Evolutionary conservation across 1,284 basidiomycete species (phyloP).

Genomic region (Sphagnurus paluster): DNA sequence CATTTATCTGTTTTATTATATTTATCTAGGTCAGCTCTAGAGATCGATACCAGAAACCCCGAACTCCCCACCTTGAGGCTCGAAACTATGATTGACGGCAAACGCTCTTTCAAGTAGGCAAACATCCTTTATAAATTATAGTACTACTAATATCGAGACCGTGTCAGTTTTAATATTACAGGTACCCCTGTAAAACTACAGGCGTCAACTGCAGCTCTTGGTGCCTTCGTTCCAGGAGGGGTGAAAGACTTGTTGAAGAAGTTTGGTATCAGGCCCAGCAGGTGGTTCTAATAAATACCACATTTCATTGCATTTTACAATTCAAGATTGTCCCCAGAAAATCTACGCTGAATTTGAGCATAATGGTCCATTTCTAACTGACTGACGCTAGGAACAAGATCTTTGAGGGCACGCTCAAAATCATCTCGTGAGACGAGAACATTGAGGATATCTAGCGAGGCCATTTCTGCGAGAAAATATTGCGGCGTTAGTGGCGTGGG

Average conservation of each 20-base stretch:
- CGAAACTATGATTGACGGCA: conserved; percentile 68
- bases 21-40: conserved; percentile 59
- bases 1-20: background rate
- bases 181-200: conserved; percentile 50
- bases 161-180: conserved; percentile 41
- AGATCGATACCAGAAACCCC: conserved; percentile 68
- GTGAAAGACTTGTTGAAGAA: conserved; percentile 54
- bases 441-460: conserved; percentile 69
- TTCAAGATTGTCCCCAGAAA: conserved; percentile 41
- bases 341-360: conserved; percentile 69
- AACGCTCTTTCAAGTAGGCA: conserved; percentile 56
- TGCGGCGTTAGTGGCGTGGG: conserved; percentile 84
- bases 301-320: conserved; percentile 4
- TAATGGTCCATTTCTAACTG: conserved; percentile 91
- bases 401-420: conserved; percentile 75
- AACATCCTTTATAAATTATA: background rate
- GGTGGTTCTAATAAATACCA: conserved; percentile 45
- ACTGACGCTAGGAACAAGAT: conserved; percentile 87
- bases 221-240: conserved; percentile 47
- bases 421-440: conserved; percentile 76
- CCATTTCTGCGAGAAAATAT: conserved; percentile 91
- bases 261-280: conserved; percentile 52
- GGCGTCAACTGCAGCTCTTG: conserved; percentile 43
- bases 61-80: conserved; percentile 55
- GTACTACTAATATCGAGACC: background rate